phyloP scores from a whole-genome alignment of 2,329 filamentous ascomycete species.

The Calonectria hongkongensis region DNA sequence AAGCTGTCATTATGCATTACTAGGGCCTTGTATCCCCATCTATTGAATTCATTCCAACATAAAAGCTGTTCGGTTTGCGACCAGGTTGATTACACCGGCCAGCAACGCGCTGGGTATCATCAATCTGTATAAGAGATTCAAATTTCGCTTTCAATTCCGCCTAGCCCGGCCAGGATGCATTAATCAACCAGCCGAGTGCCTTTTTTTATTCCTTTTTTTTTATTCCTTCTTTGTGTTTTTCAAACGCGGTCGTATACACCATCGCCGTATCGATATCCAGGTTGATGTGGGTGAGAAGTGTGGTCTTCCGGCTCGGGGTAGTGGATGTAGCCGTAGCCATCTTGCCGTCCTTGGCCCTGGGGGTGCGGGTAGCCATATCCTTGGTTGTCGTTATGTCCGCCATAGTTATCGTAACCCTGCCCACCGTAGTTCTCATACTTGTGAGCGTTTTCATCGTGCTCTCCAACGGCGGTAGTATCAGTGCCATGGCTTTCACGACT shows the following conservation, averaged over 20 bases:
- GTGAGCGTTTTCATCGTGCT: slow-evolving; percentile 51
- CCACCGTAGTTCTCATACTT: slow-evolving; percentile 47
- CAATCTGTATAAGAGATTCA: slow-evolving; percentile 28
- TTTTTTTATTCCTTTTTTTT: slow-evolving; percentile 16
- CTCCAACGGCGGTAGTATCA: slow-evolving; percentile 60
- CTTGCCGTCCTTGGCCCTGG: slow-evolving; percentile 47
- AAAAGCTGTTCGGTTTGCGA: slow-evolving; percentile 30
- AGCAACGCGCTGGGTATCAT: slow-evolving; percentile 46
- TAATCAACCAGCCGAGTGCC: slow-evolving; percentile 2
- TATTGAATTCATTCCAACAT: slow-evolving; percentile 38
- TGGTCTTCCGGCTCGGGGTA: slow-evolving; percentile 52
- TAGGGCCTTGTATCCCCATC: slow-evolving; percentile 19
- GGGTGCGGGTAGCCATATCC: slow-evolving; percentile 52
- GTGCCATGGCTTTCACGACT: slow-evolving; percentile 65
- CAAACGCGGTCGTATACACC: slow-evolving; percentile 60
- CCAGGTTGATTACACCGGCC: slow-evolving; percentile 32
- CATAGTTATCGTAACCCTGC: slow-evolving; percentile 28
- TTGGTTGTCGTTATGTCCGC: slow-evolving; percentile 30
- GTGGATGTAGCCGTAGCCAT: slow-evolving; percentile 55
- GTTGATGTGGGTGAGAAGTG: slow-evolving; percentile 31
- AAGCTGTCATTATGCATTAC: slow-evolving; percentile 49
- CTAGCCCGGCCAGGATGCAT: not conserved
- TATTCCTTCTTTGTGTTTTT: not conserved
- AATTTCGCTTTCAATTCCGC: slow-evolving; percentile 20
- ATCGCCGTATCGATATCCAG: slow-evolving; percentile 61